Percentiles rank a stretch among this genome's conserved stretches.
Evolutionary conservation across 2,329 filamentous ascomycete species (phyloP).

Genomic region (Fusarium burgessii): DNA sequence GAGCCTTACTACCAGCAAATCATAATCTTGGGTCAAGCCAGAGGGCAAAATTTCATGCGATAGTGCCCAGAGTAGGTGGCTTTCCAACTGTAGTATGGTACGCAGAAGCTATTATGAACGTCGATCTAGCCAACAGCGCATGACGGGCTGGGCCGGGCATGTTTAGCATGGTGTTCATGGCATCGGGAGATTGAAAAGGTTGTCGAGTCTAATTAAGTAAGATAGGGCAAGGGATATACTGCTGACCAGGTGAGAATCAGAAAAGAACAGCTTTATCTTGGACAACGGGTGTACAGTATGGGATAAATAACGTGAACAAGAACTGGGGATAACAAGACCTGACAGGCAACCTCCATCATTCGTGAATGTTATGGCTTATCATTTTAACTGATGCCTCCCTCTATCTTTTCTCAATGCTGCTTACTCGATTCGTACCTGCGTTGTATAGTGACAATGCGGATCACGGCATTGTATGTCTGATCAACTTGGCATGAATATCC

Average conservation of each 20-base stretch:
- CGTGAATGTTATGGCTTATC: conserved; percentile 4
- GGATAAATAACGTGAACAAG: conserved; percentile 7
- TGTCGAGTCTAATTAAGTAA: conserved; percentile 15
- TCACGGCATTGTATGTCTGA: neutral
- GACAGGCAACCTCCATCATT: neutral
- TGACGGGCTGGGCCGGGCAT: conserved; percentile 13
- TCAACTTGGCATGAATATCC: neutral
- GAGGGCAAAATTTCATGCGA: neutral
- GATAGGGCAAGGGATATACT: conserved; percentile 13
- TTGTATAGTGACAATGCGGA: neutral
- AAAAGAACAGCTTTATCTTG: conserved; percentile 15
- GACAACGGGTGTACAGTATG: conserved; percentile 10
- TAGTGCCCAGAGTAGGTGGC: neutral
- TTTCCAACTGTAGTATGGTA: conserved; percentile 12
- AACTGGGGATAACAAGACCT: conserved; percentile 9
- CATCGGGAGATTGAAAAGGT: conserved; percentile 13
- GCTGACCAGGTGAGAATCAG: conserved; percentile 10
- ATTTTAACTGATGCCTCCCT: neutral
- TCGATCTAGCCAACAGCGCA: conserved; percentile 29
- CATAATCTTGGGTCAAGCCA: neutral
- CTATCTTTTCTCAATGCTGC: conserved; percentile 4
- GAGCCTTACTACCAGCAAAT: conserved; percentile 1
- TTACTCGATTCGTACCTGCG: conserved; percentile 7
- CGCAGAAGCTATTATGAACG: conserved; percentile 15
- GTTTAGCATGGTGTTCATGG: conserved; percentile 7